These are phyloP conservation scores for Xylaria polymorpha DNA, from an alignment of 2,329 filamentous ascomycete genomes.

Conservation along the genomic window DNA sequence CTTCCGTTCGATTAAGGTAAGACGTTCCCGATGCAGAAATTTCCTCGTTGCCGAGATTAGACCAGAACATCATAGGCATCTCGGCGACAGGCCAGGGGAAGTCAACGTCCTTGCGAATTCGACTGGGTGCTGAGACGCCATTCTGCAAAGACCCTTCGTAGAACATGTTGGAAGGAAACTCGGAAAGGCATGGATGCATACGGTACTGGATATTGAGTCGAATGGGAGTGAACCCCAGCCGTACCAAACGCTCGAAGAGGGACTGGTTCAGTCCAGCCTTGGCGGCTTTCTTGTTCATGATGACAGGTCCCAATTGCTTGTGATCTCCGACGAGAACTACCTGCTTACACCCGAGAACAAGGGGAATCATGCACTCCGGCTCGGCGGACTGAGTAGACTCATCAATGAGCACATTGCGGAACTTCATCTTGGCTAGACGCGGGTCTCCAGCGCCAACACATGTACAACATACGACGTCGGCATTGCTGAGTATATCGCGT, in stretches of 20 bases:
- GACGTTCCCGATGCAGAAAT: slow-evolving; percentile 98
- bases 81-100: slow-evolving; percentile 97
- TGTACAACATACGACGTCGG: slow-evolving; percentile 98
- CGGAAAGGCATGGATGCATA: slow-evolving; percentile 97
- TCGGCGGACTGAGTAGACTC: slow-evolving; percentile 98
- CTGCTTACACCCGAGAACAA: slow-evolving; percentile 97
- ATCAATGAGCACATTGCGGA: slow-evolving; percentile 96
- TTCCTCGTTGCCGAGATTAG: slow-evolving; percentile 95
- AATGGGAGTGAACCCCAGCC: slow-evolving; percentile 89
- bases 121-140: slow-evolving; percentile 89
- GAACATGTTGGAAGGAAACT: slow-evolving; percentile 99
- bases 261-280: slow-evolving; percentile 98
- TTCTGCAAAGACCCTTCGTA: slow-evolving; percentile 98
- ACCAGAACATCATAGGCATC: slow-evolving; percentile 99
- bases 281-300: slow-evolving; percentile 99
- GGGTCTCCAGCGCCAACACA: slow-evolving; percentile 98
- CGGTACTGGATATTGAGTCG: slow-evolving; percentile 97
- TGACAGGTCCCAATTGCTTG: slow-evolving; percentile 96
- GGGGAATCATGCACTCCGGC: slow-evolving; percentile 97
- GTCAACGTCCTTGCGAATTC: slow-evolving; percentile 91
- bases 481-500: slow-evolving; percentile 92
- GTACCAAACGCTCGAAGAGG: slow-evolving; percentile 95
- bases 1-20: slow-evolving; percentile 97
- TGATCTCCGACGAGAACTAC: slow-evolving; percentile 98
- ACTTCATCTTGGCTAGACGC: slow-evolving; percentile 95